Base-by-base conservation (phyloP, 1,284 basidiomycete genomes). In the Heliocybe sulcata region DNA sequence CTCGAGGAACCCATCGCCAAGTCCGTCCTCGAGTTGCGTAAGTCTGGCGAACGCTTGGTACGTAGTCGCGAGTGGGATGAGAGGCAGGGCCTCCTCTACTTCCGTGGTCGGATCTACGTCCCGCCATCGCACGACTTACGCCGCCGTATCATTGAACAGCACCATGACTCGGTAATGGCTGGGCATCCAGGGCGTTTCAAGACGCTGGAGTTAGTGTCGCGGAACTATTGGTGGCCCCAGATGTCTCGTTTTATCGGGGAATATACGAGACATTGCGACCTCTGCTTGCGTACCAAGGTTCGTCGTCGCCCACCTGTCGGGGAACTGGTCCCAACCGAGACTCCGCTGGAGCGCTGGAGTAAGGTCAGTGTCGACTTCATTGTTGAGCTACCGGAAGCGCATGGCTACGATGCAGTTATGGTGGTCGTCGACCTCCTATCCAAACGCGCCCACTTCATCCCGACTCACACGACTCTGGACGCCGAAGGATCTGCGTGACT, bases 101-200 rank as follows among this genome's bases (percentile, higher is more conserved):
- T n/a, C n/a, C n/a, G n/a, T n/a, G n/a, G n/a, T n/a, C n/a, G n/a
- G n/a, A n/a, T n/a, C n/a, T n/a, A n/a, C n/a, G n/a, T n/a, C n/a
- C n/a, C n/a, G n/a, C n/a, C n/a, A n/a, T n/a, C n/a, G n/a, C n/a
- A n/a, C n/a, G n/a, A n/a, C n/a, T n/a, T n/a, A n/a, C n/a, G n/a
- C n/a, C n/a, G n/a, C n/a, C n/a, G n/a, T n/a, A n/a, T n/a, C n/a
- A n/a, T n/a, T n/a, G n/a, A n/a, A n/a, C 2, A 19, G 2, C 58
- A 68, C 53, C 69, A 77, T 54, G 66, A 77, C 51, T 52, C 63
- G 0, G 16, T n/a, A 0, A 27, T 64, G 0, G 56, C 58, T 2
- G 71, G 79, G 2, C 79, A 82, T 58, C 72, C 67, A 0, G 78
- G 80, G 1, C 55, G 61, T 2, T 60, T 54, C 1, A 73, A 71